phyloP scores from a whole-genome alignment of 2,329 filamentous ascomycete species.

The Penicillium concentricum region DNA sequence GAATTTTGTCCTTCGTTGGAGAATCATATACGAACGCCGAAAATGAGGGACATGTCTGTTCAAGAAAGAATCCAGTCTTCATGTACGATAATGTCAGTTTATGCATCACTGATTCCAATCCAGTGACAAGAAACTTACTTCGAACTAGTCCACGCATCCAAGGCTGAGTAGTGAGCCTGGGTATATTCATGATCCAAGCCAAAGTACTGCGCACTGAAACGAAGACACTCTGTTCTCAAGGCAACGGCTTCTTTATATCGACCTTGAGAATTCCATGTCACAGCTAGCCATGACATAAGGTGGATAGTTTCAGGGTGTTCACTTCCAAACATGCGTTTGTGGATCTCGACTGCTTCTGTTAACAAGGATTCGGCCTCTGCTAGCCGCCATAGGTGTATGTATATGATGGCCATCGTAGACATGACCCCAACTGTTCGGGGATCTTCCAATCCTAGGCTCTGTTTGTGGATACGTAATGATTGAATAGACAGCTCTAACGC shows the following conservation, averaged over 20 bases:
- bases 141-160: not conserved
- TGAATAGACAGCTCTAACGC: conserved; percentile 1
- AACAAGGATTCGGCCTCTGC: not conserved
- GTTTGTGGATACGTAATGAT: not conserved
- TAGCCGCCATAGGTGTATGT: not conserved
- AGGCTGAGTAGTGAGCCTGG: too few relatives aligned
- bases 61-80: not conserved
- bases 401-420: not conserved
- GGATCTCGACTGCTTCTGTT: not conserved
- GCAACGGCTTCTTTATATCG: not conserved
- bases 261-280: not conserved
- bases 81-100: not conserved
- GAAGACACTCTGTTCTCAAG: not conserved
- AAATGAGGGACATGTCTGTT: not conserved
- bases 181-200: not conserved
- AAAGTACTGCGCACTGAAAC: not conserved
- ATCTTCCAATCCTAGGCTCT: not conserved
- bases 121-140: not conserved
- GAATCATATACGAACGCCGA: not conserved
- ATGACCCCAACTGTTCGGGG: not conserved
- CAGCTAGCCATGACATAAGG: not conserved
- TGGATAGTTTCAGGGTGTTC: not conserved
- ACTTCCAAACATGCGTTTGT: not conserved
- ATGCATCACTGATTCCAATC: not conserved
- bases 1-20: not conserved